Base-by-base conservation (phyloP, 2,329 filamentous ascomycete species). In the Pyricularia pennisetigena region DNA sequence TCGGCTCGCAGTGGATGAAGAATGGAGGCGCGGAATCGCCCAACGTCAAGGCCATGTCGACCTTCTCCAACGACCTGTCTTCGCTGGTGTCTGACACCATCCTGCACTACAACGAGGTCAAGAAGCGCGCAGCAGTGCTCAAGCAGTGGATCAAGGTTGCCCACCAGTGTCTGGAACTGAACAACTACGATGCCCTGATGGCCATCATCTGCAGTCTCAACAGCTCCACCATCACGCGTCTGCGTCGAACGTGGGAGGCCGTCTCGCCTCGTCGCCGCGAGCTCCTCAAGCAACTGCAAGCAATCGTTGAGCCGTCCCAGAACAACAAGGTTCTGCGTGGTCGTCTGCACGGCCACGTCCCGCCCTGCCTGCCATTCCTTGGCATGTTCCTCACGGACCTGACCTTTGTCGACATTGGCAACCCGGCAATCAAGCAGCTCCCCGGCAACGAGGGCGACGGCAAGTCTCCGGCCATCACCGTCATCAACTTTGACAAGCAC, bases 71-170 rank as follows among this genome's bases (percentile, higher is more conserved):
- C 0, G 94, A 97, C 71, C 82, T 99, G 23, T 93, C 94, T 4
- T 95, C 97, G 74, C 82, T 98, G 57, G 95, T 99, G 12, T 91
- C 93, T 0, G 94, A 98, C 76, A 96, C 92, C 0, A 97, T 99
- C 73, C 85, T 99, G 16, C 88, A 92, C 68, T 86, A 93, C 69
- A 86, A 91, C n/a, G 95, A 98, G 76, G 88, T 90, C 29, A 98
- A 98, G 85, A 97, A 94, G 81, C 88, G 95, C 29, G 94, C 95
- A 0, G 81, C 86, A 1, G 87, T 93, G 67, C 95, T 99, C 80
- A 98, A 99, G 81, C 94, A 98, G 73, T 99, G 95, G 95, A 92
- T 97, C 76, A 99, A 98, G 82, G 89, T 98, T 72, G 93, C 92
- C 0, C 86, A 90, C 73, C 92, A 91, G 74, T 97, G 93, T 72